Evolutionary conservation across 805 yeast species (phyloP).

Genomic region (Candida dajiaensis): DNA sequence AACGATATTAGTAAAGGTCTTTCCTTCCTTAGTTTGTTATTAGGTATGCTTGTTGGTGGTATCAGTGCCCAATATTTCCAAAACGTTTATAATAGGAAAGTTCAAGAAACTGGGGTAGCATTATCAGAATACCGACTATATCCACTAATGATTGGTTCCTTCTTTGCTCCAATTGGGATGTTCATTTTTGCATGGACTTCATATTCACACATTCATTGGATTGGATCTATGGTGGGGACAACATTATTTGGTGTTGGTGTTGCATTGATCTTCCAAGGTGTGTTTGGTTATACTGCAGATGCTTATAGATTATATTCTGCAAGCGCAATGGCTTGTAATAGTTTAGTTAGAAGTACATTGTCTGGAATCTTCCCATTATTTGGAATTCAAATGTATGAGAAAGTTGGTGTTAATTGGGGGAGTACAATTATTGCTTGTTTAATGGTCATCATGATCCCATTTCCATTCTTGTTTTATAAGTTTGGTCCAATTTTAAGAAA

Average conservation of each 20-base stretch:
- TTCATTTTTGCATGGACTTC: conserved; percentile 80
- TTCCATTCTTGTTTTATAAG: conserved; percentile 48
- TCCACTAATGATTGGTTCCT: conserved; percentile 60
- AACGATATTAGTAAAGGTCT: conserved; percentile 51
- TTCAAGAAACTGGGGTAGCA: conserved; percentile 37
- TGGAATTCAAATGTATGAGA: conserved; percentile 50
- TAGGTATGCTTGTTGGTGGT: conserved; percentile 45
- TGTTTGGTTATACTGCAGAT: conserved; percentile 60
- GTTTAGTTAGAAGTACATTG: conserved; percentile 47
- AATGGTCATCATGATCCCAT: conserved; percentile 43
- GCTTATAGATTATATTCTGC: conserved; percentile 52
- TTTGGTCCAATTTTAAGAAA: conserved; percentile 40
- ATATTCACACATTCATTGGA: conserved; percentile 57
- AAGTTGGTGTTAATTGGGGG: conserved; percentile 56
- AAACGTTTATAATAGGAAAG: conserved; percentile 36
- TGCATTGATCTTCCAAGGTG: conserved; percentile 59
- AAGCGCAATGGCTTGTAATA: conserved; percentile 44
- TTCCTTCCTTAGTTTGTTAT: conserved; percentile 54
- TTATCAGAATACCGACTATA: conserved; percentile 57
- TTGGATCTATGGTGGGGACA: conserved; percentile 65
- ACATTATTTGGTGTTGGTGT: conserved; percentile 70
- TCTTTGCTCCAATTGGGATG: conserved; percentile 55
- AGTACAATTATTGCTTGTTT: conserved; percentile 45
- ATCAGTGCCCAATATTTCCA: conserved; percentile 39
- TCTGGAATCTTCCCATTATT: conserved; percentile 55